These are phyloP conservation scores for Aspergillus haitiensis DNA, from an alignment of 495 filamentous ascomycete genomes.

Conservation along the genomic window DNA sequence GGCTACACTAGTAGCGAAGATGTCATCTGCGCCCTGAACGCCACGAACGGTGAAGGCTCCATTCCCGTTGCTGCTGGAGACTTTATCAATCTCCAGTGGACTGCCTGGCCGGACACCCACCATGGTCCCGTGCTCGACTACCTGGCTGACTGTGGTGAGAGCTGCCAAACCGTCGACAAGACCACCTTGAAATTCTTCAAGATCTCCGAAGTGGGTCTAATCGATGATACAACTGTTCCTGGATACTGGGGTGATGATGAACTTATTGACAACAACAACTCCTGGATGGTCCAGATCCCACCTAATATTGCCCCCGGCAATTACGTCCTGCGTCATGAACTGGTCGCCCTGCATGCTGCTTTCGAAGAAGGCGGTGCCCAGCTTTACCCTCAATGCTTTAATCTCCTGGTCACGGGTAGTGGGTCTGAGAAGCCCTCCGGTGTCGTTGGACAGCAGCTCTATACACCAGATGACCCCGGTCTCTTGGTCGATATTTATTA, in stretches of 20 bases:
- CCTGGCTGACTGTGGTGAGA: constrained; percentile 61
- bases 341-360: constrained; percentile 65
- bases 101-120: constrained; percentile 59
- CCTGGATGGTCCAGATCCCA: constrained; percentile 65
- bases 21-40: constrained; percentile 62
- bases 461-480: constrained; percentile 53
- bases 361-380: constrained; percentile 57
- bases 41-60: constrained; percentile 46
- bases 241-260: constrained; percentile 62
- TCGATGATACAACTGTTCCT: constrained; percentile 41
- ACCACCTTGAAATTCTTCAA: constrained; percentile 64
- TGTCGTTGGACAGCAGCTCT: constrained; percentile 56
- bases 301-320: constrained; percentile 57
- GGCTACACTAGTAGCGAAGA: constrained; percentile 43
- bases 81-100: constrained; percentile 55
- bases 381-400: constrained; percentile 71
- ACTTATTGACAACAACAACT: constrained; percentile 60
- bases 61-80: constrained; percentile 51
- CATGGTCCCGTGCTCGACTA: constrained; percentile 68
- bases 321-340: constrained; percentile 73
- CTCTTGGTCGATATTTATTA: constrained; percentile 61
- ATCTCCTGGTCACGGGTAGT: constrained; percentile 59
- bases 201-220: constrained; percentile 60
- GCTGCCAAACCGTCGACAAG: constrained; percentile 59
- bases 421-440: constrained; percentile 55